Evolutionary conservation across 306 rosid species (phyloP).

Genomic region (Begonia peltatifolia): DNA sequence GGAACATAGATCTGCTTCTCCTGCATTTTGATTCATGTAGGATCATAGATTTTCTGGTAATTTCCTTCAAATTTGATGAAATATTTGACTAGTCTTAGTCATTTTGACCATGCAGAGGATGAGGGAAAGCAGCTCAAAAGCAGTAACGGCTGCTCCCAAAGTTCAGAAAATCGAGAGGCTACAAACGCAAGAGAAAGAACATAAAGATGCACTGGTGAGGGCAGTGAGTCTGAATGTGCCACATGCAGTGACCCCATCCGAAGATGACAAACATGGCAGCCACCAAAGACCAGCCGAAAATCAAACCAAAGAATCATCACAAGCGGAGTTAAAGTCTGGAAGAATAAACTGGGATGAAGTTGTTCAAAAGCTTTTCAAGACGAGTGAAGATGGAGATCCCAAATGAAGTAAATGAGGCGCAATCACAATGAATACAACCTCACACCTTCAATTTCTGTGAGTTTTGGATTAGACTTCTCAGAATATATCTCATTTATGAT

Average conservation of each 20-base stretch:
- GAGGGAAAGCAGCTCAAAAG: constrained; percentile 22
- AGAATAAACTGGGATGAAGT: constrained; percentile 58
- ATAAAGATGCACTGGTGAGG: constrained; percentile 53
- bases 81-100: too few species aligned
- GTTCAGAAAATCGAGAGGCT: constrained; percentile 34
- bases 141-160: constrained; percentile 31
- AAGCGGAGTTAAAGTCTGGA: constrained; percentile 15
- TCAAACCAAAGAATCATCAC: constrained; percentile 11
- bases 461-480: too few species aligned
- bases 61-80: background rate
- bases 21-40: too few species aligned
- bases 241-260: constrained; percentile 31
- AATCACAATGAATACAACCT: too few species aligned
- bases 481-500: too few species aligned
- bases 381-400: constrained; percentile 17
- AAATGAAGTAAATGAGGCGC: constrained; percentile 8
- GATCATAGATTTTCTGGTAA: background rate
- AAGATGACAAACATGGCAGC: constrained; percentile 9
- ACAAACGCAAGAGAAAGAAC: constrained; percentile 45
- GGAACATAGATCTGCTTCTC: too few species aligned
- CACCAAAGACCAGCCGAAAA: constrained; percentile 16
- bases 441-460: too few species aligned
- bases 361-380: constrained; percentile 46
- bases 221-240: constrained; percentile 62
- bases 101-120: constrained; percentile 16